Conservation (phyloP, 202 grass and related monocot genomes). For the Alloteropsis angusta region DNA sequence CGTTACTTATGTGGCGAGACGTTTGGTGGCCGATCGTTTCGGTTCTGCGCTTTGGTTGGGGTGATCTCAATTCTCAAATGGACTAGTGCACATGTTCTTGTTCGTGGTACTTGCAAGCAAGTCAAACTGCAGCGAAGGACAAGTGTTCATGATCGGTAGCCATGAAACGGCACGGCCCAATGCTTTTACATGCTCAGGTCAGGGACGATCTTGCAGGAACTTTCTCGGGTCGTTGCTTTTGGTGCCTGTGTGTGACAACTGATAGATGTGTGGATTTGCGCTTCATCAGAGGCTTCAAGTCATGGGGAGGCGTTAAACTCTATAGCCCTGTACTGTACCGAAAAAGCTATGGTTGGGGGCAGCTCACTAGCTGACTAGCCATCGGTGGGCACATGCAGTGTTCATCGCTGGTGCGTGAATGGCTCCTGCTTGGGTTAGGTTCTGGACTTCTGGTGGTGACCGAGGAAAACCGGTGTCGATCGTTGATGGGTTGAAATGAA, state of each 20-base stretch:
- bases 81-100: not conserved
- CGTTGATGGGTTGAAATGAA: no score
- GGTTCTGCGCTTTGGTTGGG: not conserved
- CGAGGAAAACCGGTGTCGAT: not conserved
- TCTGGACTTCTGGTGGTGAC: not conserved
- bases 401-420: not conserved
- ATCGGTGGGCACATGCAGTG: constrained; percentile 13
- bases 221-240: not conserved
- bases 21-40: not conserved
- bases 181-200: not conserved
- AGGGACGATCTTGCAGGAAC: not conserved
- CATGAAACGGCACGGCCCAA: not conserved
- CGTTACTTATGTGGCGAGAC: not conserved
- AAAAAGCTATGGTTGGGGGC: not conserved
- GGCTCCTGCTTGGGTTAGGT: not conserved
- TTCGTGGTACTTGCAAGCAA: not conserved
- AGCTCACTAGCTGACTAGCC: not conserved
- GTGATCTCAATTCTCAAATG: not conserved
- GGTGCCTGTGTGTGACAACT: not conserved
- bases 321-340: not conserved
- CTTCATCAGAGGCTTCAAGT: no score
- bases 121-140: constrained; percentile 6
- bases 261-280: not conserved
- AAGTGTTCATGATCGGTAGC: not conserved
- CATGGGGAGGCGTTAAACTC: constrained; percentile 6